Evolutionary conservation across 768 basidiomycete species (phyloP), one percentile per base, ranked within the genome.

Genomic region (Guyanaporus albipodus): DNA sequence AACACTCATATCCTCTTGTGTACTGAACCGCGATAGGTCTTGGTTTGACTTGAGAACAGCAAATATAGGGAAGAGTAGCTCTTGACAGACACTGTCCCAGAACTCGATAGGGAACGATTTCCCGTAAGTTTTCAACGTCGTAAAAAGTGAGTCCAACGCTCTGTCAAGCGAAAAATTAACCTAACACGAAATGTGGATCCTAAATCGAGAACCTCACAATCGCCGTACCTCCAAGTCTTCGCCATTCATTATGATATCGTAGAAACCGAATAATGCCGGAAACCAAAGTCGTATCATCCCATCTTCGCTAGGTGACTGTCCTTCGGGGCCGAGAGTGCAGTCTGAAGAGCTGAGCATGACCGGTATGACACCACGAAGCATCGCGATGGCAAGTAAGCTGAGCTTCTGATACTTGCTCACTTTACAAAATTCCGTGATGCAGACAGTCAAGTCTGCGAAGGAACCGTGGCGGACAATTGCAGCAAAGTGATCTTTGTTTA

Each of bases 351-450:
- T 71, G 21, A 97, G 72, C 92, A 99, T 96, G 42, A 87, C 84
- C 6, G 91, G 89, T 37, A 98, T 94, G 40, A 94, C 77, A 18
- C 87, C 90, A 26, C 91, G 84, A 40, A 99, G 79, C 92, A 98
- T 97, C 14, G 87, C 93, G 50, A 98, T 98, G 3, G 94, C 93
- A 53, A 97, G 77, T 22, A 99, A 69, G 62, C 90, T 91, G 72
- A 98, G 95, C 65, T 97, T 97, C 69, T 99, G 96, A 69, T 91
- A 98, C 68, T 98, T 98, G 80, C 85, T 93, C 58, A 95, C 92
- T 78, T 98, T 98, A 76, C 91, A 95, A 71, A 98, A 99, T 66
- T 98, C 96, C 28, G 95, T 97, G 57, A 99, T 87, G 72, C 96
- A 99, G 31, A 94, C 91, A 7, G 88, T 94, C 43, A 99, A 67